These are phyloP conservation scores for Trichaptum fuscoviolaceum DNA, from an alignment of 768 basidiomycete genomes.

Conservation along the genomic window DNA sequence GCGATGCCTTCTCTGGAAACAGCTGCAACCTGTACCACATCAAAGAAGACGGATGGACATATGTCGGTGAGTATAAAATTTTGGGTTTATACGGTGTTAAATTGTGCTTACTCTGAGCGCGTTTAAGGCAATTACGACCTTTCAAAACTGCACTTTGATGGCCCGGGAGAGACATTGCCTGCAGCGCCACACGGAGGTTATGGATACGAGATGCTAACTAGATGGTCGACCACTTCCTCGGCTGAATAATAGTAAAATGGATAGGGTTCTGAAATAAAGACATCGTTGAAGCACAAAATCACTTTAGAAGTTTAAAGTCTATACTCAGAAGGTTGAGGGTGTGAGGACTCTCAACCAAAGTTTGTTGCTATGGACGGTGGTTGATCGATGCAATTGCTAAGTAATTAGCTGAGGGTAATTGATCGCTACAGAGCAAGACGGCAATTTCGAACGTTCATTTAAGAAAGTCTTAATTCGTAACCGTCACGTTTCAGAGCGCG, in stretches of 20 bases:
- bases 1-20: constrained; percentile 95
- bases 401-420: no score
- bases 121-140: constrained; percentile 85
- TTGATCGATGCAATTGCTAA: no score
- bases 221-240: background rate
- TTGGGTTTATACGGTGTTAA: background rate
- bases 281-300: no score
- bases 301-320: no score
- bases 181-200: constrained; percentile 63
- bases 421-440: no score
- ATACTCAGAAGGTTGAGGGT: no score
- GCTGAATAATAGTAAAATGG: background rate
- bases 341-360: no score
- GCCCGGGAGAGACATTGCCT: constrained; percentile 55
- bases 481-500: no score
- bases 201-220: constrained; percentile 64
- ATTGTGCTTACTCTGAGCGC: constrained; percentile 13
- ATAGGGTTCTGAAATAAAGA: no score
- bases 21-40: constrained; percentile 95
- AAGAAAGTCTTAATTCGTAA: no score
- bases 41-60: constrained; percentile 91
- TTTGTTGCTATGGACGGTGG: no score
- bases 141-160: constrained; percentile 86
- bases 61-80: constrained; percentile 65
- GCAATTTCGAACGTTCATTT: no score